Evolutionary conservation across 2,329 filamentous ascomycete species (phyloP), one percentile per base, ranked within the genome.

Genomic region (Trichophyton schoenleinii): DNA sequence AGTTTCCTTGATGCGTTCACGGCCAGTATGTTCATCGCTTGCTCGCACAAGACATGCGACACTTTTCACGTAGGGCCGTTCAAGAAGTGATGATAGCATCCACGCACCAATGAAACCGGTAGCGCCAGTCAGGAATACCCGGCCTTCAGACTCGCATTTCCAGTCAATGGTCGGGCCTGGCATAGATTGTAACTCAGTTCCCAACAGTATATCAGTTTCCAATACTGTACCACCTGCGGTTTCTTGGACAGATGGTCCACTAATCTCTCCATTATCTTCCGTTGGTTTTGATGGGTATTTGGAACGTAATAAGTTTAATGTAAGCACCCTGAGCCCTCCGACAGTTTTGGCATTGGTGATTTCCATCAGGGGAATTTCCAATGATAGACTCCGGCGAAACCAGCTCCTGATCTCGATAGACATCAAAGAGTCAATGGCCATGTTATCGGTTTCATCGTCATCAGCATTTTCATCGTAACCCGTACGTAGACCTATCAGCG

Each of bases 41-140:
- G 83, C 84, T 53, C 89, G 85, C 0, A 94, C 85, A 60, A 91
- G 84, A 0, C 85, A 85, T 15, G 46, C 46, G 28, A 49, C 46
- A 3, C 1, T 13, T 20, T 63, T 28, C 3, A 82, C 76, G 22
- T 77, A 72, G 8, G 73, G 77, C 22, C 73, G 77, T 28, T 80
- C 79, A 0, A 95, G 78, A 0, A 94, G 73, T 58, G 91, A 87
- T 59, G 80, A 80, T 36, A 92, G 75, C 3, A 95, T 74, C 69
- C 88, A 92, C 0, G 87, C 81, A 6, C 90, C 89, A 13, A 95
- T 73, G 76, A 95, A 95, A 0, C 89, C 89, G 0, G 89, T 95
- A 2, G 87, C 88, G 28, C 90, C 89, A 1, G 89, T 95, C 3
- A 95, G 74, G 70, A 95, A 87, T 1, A 91, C 79, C 0, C 64